phyloP scores from a whole-genome alignment of 2,329 filamentous ascomycete species.

The Eurotiales sp. region DNA sequence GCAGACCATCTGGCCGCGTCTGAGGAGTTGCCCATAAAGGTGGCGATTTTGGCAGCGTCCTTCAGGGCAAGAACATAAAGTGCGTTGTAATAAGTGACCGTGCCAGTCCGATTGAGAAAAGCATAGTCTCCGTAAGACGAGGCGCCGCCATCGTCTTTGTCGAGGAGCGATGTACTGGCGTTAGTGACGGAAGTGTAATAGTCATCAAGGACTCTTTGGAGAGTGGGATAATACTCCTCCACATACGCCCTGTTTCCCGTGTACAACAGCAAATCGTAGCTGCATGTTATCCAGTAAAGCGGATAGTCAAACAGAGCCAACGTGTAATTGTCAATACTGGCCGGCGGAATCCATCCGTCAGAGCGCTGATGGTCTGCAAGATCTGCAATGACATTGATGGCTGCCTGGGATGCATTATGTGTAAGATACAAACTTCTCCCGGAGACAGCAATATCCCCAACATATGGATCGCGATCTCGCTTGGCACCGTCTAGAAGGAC shows the following conservation, averaged over 20 bases:
- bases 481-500: constrained; percentile 52
- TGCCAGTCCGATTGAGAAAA: constrained; percentile 46
- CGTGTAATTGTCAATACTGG: constrained; percentile 50
- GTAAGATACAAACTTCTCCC: constrained; percentile 48
- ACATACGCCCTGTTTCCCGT: constrained; percentile 46
- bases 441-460: constrained; percentile 51
- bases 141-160: constrained; percentile 29
- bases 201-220: constrained; percentile 42
- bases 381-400: constrained; percentile 49
- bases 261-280: constrained; percentile 49
- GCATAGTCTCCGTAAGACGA: constrained; percentile 51
- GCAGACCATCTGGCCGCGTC: constrained; percentile 13
- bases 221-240: constrained; percentile 38
- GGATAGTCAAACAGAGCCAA: constrained; percentile 52
- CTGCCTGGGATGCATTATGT: constrained; percentile 37
- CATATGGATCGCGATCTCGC: constrained; percentile 52
- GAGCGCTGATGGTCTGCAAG: constrained; percentile 47
- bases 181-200: constrained; percentile 47
- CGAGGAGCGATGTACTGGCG: constrained; percentile 36
- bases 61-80: constrained; percentile 18
- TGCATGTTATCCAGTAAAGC: constrained; percentile 51
- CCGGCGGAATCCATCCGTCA: constrained; percentile 54
- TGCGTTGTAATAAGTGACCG: constrained; percentile 50
- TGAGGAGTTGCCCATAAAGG: constrained; percentile 8
- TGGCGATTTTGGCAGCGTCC: constrained; percentile 15